Base-by-base conservation (phyloP, 176 grass and related monocot species). In the Eremochloa ophiuroides region DNA sequence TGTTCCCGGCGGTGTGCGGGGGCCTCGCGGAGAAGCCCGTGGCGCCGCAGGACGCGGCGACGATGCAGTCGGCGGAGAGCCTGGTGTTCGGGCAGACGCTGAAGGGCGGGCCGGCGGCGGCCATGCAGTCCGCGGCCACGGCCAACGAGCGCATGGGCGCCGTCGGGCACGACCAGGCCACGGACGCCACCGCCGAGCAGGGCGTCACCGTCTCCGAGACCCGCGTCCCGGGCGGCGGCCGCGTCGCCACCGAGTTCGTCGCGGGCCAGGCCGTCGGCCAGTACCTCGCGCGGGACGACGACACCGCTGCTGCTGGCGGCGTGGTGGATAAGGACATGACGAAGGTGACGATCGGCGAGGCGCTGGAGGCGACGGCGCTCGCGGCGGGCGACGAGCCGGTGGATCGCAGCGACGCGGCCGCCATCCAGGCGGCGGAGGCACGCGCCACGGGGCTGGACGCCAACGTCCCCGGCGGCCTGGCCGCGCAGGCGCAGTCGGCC, bases 381-480 rank as follows among this genome's bases (percentile, higher is more conserved):
- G 64, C 87, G 1, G 85, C 69, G 0, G 87, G 85, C 0, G 48
- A 50, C 43, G 73, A 31, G 80, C 85, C 92, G 6, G 83, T 92
- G 66, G 92, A 97, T 46, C 82, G 37, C 35, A 94, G 94, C 71
- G 94, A 94, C 75, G 85, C 85, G n/a, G 89, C 92, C 0, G 94
- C 87, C 12, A 94, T 97, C 73, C 87, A 94, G 58, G 92, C 87
- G 1, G 89, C 89, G 6, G 92, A 94, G 18, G 72, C 66, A 18
- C 39, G 80, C 2, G 88, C 87, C 12, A 87, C 92, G 0, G 89
- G 92, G 4, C 60, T 69, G n/a, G 73, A 90, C 33, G 62, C 22
- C 10, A 87, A 69, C 0, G 6, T 90, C 1, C 78, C 87, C 0
- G 87, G 87, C 0, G 87, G 94, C 0, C 2, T 97, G 64, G 87